Conservation (phyloP, 176 grass and related monocot species). For the Oryza rufipogon region DNA sequence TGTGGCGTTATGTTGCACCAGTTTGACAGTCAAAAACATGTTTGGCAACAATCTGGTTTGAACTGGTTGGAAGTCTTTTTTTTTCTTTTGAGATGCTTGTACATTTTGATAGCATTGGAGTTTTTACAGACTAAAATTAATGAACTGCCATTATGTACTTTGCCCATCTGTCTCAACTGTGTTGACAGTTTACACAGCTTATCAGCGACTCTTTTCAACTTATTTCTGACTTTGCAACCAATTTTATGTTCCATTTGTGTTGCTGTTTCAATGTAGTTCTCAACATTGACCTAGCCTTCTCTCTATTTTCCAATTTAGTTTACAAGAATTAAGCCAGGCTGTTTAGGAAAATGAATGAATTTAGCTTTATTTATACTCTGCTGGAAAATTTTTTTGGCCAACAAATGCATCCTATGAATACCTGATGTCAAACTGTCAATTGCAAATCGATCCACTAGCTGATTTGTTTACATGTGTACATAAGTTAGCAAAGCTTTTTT, state of each 20-base stretch:
- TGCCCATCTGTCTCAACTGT: background rate
- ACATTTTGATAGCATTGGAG: background rate
- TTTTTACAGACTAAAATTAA: slow-evolving; percentile 2
- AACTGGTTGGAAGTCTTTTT: background rate
- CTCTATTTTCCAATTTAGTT: background rate
- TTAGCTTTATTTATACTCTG: slow-evolving; percentile 15
- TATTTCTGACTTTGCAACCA: background rate
- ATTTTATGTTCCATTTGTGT: background rate
- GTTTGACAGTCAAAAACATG: background rate
- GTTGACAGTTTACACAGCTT: background rate
- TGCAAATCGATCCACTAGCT: background rate
- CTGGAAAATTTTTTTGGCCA: background rate
- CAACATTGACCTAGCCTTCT: background rate
- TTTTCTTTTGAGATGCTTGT: background rate
- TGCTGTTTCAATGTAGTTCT: slow-evolving; percentile 16
- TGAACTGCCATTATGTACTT: background rate
- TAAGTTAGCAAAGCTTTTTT: background rate
- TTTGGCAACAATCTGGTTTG: slow-evolving; percentile 9
- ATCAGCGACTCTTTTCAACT: background rate
- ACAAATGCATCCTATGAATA: background rate
- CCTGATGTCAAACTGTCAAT: background rate
- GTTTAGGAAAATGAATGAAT: background rate
- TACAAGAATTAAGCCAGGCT: background rate
- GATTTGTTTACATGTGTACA: background rate
- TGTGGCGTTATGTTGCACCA: background rate